Conservation (phyloP, 2,329 filamentous ascomycete species). For the Calonectria hawksworthii region DNA sequence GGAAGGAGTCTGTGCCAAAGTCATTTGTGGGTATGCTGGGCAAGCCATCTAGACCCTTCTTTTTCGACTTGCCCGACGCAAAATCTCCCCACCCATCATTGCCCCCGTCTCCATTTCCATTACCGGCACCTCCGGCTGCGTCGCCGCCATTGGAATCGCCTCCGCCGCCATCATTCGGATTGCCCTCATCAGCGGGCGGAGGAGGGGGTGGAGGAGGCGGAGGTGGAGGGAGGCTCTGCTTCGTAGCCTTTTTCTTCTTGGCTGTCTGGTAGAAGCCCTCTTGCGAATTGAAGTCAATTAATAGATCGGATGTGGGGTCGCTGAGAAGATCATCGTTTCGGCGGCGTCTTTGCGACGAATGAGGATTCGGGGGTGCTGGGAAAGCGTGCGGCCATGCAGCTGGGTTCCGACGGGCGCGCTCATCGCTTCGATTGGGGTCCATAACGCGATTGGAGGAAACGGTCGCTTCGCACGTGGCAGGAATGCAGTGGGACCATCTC, state of each 20-base stretch:
- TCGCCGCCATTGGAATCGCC: conserved; percentile 54
- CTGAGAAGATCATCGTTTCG: conserved; percentile 55
- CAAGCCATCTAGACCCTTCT: conserved; percentile 54
- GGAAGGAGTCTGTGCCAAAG: conserved; percentile 67
- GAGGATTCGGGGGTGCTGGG: conserved; percentile 38
- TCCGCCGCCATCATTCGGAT: conserved; percentile 48
- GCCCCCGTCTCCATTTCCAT: conserved; percentile 55
- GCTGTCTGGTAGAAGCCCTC: conserved; percentile 68
- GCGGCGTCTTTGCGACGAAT: conserved; percentile 39
- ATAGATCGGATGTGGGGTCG: conserved; percentile 60
- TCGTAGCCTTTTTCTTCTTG: conserved; percentile 70
- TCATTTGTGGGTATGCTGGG: conserved; percentile 50
- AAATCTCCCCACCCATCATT: conserved; percentile 50
- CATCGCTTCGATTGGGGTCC: conserved; percentile 51
- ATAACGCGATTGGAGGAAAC: conserved; percentile 39
- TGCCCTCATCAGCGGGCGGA: conserved; percentile 42
- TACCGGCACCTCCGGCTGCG: conserved; percentile 47
- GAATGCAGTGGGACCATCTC: conserved; percentile 52
- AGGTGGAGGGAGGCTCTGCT: conserved; percentile 47
- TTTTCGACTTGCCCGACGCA: conserved; percentile 52
- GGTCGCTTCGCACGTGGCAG: conserved; percentile 40
- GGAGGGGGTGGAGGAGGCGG: conserved; percentile 48
- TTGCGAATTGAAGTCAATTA: conserved; percentile 70
- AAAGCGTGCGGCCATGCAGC: conserved; percentile 38
- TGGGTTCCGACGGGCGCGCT: conserved; percentile 46